Percentiles rank a stretch among this genome's conserved stretches.
These are phyloP conservation scores for Glebionis coronaria DNA, from an alignment of 129 eudicot genomes.

Conservation along the genomic window DNA sequence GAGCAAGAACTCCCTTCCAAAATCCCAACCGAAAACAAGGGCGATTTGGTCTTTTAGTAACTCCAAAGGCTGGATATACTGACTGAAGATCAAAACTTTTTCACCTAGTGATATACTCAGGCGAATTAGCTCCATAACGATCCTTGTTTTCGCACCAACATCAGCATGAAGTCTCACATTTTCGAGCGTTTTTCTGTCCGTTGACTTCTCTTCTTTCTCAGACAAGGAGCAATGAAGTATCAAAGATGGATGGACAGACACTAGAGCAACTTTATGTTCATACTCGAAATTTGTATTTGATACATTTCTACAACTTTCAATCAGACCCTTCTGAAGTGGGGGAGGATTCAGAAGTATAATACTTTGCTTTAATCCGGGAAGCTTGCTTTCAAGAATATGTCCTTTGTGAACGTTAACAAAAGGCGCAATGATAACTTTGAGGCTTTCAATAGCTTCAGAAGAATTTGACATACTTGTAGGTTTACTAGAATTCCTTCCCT, in stretches of 20 bases:
- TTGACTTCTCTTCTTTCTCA: slow-evolving; percentile 19
- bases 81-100: slow-evolving; percentile 61
- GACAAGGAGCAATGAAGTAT: slow-evolving; percentile 21
- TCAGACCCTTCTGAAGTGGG: slow-evolving; percentile 32
- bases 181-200: slow-evolving; percentile 21
- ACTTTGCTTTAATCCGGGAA: slow-evolving; percentile 46
- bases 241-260: slow-evolving; percentile 57
- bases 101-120: slow-evolving; percentile 38
- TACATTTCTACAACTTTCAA: slow-evolving; percentile 5
- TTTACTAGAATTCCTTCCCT: neutral
- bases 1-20: slow-evolving; percentile 30
- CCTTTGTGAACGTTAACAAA: slow-evolving; percentile 63
- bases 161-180: slow-evolving; percentile 20
- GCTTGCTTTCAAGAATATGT: slow-evolving; percentile 37
- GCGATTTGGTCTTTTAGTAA: slow-evolving; percentile 37
- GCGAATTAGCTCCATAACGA: slow-evolving; percentile 46
- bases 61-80: slow-evolving; percentile 36
- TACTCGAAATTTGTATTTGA: slow-evolving; percentile 23
- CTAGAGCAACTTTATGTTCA: slow-evolving; percentile 41
- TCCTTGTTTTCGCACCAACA: slow-evolving; percentile 52
- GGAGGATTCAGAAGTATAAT: slow-evolving; percentile 41
- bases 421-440: slow-evolving; percentile 48
- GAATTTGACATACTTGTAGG: neutral
- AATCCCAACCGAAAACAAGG: slow-evolving; percentile 34
- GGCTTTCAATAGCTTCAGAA: slow-evolving; percentile 29